Percentiles rank a stretch among this genome's conserved stretches.
Conservation (phyloP, 192 early-diverging fungal genomes). For the Backusella parvicylindrica region DNA sequence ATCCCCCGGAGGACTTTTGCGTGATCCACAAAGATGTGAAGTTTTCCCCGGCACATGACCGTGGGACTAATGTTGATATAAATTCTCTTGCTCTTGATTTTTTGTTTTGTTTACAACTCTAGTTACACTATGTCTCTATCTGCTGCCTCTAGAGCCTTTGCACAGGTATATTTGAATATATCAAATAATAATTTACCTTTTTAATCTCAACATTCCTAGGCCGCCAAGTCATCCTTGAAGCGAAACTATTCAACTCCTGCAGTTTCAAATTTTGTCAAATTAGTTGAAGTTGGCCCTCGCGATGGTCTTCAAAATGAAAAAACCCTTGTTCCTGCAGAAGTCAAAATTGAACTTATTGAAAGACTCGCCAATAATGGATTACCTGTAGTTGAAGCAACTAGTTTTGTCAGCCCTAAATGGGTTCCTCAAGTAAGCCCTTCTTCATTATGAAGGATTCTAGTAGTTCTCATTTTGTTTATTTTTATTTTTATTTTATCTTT, state of each 20-base stretch:
- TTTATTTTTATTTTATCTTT: too few relatives aligned
- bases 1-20: too few relatives aligned
- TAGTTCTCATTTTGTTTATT: background rate
- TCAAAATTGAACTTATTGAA: slow-evolving; percentile 89
- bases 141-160: background rate
- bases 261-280: slow-evolving; percentile 53
- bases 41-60: background rate
- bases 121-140: background rate
- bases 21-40: background rate
- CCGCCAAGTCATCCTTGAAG: background rate
- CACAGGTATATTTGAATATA: background rate
- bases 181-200: background rate
- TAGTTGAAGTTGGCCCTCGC: slow-evolving; percentile 94
- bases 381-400: slow-evolving; percentile 82
- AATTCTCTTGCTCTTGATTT: background rate
- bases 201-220: background rate
- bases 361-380: slow-evolving; percentile 76
- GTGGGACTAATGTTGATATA: background rate
- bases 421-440: slow-evolving; percentile 71
- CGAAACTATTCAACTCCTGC: background rate
- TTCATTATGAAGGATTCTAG: background rate
- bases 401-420: slow-evolving; percentile 96
- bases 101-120: background rate
- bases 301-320: slow-evolving; percentile 98
- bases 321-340: slow-evolving; percentile 69